phyloP scores from a whole-genome alignment of 1,139 yeast species.

The Lodderomyces theae region DNA sequence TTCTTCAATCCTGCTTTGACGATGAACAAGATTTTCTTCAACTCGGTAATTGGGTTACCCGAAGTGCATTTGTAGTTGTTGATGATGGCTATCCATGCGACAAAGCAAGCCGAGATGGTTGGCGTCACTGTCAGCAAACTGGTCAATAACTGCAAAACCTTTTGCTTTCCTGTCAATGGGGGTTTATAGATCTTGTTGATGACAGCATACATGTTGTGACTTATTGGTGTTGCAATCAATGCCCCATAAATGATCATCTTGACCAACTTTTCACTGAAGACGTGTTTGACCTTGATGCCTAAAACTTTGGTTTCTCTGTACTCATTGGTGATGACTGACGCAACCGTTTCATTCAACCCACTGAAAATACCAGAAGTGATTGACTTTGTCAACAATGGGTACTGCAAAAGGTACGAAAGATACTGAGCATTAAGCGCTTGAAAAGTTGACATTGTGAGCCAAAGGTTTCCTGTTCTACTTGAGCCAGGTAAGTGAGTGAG shows the following conservation, averaged over 20 bases:
- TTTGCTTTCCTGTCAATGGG: constrained; percentile 33
- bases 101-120: constrained; percentile 52
- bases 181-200: constrained; percentile 43
- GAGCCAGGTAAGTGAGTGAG: background rate
- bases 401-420: constrained; percentile 36
- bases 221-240: constrained; percentile 67
- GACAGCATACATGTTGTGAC: constrained; percentile 57
- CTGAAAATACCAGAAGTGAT: constrained; percentile 57
- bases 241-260: constrained; percentile 75
- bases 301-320: constrained; percentile 20
- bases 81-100: constrained; percentile 53
- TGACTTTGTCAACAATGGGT: constrained; percentile 61
- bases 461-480: too few relatives aligned
- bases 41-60: constrained; percentile 17
- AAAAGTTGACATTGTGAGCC: constrained; percentile 5
- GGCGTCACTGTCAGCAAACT: constrained; percentile 68
- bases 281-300: constrained; percentile 28
- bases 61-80: constrained; percentile 27
- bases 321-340: constrained; percentile 52
- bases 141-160: constrained; percentile 56
- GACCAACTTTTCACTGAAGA: constrained; percentile 47
- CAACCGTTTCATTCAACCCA: constrained; percentile 58
- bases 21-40: constrained; percentile 18
- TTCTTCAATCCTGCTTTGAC: constrained; percentile 42
- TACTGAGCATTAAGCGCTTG: constrained; percentile 29